These are phyloP conservation scores for Tephrocybe rancida DNA, from an alignment of 768 basidiomycete species.

Conservation along the genomic window DNA sequence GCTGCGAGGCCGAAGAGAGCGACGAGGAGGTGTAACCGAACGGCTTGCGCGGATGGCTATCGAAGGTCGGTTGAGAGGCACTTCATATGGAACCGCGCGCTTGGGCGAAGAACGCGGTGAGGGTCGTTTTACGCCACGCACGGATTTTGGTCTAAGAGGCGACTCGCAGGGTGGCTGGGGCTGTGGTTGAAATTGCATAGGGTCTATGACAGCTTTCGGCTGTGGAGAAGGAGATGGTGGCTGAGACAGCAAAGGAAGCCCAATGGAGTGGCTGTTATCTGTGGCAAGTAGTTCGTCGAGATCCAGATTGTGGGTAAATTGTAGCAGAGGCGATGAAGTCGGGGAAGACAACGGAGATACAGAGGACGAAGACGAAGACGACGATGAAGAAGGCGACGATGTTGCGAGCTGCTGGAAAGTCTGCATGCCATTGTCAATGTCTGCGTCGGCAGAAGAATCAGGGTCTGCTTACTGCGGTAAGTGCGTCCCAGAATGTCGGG, in stretches of 20 bases:
- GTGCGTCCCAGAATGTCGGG: background rate
- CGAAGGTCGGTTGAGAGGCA: background rate
- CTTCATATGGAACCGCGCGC: slow-evolving; percentile 1
- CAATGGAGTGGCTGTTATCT: background rate
- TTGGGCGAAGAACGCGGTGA: background rate
- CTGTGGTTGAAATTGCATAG: too few relatives aligned
- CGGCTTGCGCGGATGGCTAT: background rate
- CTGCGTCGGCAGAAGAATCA: background rate
- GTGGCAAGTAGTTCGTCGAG: background rate
- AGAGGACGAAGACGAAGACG: background rate
- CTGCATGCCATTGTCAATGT: background rate
- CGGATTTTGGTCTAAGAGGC: background rate
- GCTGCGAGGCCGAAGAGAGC: slow-evolving; percentile 3
- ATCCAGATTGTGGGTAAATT: background rate
- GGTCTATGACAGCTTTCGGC: too few relatives aligned
- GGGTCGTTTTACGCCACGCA: background rate
- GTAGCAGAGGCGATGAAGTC: background rate
- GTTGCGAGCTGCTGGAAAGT: background rate
- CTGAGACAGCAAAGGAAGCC: background rate
- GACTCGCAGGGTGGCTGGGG: background rate
- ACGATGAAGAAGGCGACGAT: background rate
- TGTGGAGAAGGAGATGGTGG: background rate
- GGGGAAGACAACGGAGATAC: slow-evolving; percentile 1
- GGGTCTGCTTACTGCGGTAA: background rate
- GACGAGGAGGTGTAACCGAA: background rate